Evolutionary conservation across 768 basidiomycete species (phyloP).

Genomic region (Amanita molliuscula): DNA sequence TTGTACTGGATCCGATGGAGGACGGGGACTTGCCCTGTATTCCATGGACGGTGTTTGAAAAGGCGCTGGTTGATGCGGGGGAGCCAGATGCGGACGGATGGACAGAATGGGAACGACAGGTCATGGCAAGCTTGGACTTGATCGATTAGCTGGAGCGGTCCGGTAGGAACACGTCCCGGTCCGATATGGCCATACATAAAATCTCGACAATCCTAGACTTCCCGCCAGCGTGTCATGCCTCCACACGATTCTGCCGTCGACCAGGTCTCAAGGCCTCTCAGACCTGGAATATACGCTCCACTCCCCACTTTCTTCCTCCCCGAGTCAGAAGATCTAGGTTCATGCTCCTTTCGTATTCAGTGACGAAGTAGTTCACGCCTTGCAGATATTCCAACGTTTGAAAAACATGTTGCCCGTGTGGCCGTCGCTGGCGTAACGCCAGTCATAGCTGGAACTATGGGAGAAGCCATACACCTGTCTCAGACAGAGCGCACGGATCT

Average conservation of each 20-base stretch:
- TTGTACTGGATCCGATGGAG: conserved; percentile 38
- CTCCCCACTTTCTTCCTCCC: conserved; percentile 78
- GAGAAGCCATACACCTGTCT: conserved; percentile 71
- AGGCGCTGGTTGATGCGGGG: conserved; percentile 41
- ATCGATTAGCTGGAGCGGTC: conserved; percentile 23
- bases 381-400: conserved; percentile 56
- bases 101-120: conserved; percentile 73
- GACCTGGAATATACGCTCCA: conserved; percentile 74
- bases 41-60: conserved; percentile 66
- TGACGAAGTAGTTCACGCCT: not conserved
- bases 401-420: conserved; percentile 52
- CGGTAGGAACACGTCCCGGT: not conserved
- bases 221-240: not conserved
- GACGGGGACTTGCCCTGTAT: conserved; percentile 53
- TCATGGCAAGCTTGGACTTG: conserved; percentile 57
- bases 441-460: conserved; percentile 74
- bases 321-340: conserved; percentile 75
- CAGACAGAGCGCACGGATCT: conserved; percentile 56
- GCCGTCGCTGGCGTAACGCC: conserved; percentile 63
- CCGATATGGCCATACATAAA: not conserved
- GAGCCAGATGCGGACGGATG: conserved; percentile 59
- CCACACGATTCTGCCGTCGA: not conserved
- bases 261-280: conserved; percentile 42
- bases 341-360: conserved; percentile 15
- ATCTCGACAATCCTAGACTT: not conserved